Percentiles rank a stretch among this genome's conserved stretches.
phyloP scores from a whole-genome alignment of 2,329 filamentous ascomycete species.

The Fusarium cicatricum region DNA sequence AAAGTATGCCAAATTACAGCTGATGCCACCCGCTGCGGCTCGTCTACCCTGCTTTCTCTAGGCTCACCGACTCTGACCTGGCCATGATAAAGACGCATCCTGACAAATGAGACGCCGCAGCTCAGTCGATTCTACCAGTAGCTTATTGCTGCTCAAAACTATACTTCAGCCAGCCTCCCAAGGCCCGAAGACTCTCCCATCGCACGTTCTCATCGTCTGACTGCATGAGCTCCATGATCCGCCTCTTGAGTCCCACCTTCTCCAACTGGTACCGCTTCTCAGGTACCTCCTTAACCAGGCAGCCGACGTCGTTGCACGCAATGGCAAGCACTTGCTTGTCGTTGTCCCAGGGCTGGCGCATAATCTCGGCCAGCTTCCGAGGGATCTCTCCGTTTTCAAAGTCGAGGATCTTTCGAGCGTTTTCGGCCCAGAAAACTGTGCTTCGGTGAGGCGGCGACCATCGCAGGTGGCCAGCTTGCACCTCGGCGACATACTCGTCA shows the following conservation, averaged over 20 bases:
- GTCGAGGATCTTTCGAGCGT: slow-evolving; percentile 86
- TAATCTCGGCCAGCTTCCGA: slow-evolving; percentile 84
- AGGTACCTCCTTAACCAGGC: slow-evolving; percentile 86
- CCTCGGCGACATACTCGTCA: slow-evolving; percentile 88
- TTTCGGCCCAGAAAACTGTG: slow-evolving; percentile 89
- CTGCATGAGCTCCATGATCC: slow-evolving; percentile 94
- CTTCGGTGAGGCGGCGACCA: slow-evolving; percentile 94
- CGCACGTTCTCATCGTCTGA: slow-evolving; percentile 87
- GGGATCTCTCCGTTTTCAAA: slow-evolving; percentile 81
- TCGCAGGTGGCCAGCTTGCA: slow-evolving; percentile 84
- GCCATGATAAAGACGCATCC: slow-evolving; percentile 34
- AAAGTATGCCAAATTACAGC: slow-evolving; percentile 44
- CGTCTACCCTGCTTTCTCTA: slow-evolving; percentile 38
- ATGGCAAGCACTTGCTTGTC: slow-evolving; percentile 91
- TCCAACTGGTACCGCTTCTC: slow-evolving; percentile 84
- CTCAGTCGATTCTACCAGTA: slow-evolving; percentile 18
- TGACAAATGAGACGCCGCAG: slow-evolving; percentile 34
- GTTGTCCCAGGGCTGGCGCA: slow-evolving; percentile 76
- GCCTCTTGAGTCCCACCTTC: slow-evolving; percentile 82
- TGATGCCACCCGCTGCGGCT: slow-evolving; percentile 39
- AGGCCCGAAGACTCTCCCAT: slow-evolving; percentile 90
- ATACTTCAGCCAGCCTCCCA: slow-evolving; percentile 73
- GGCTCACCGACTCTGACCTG: slow-evolving; percentile 27
- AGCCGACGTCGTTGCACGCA: slow-evolving; percentile 92
- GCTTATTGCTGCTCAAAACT: slow-evolving; percentile 60